phyloP scores from a whole-genome alignment of 192 early-diverging fungal genomes.

The Linnemannia elongata region DNA sequence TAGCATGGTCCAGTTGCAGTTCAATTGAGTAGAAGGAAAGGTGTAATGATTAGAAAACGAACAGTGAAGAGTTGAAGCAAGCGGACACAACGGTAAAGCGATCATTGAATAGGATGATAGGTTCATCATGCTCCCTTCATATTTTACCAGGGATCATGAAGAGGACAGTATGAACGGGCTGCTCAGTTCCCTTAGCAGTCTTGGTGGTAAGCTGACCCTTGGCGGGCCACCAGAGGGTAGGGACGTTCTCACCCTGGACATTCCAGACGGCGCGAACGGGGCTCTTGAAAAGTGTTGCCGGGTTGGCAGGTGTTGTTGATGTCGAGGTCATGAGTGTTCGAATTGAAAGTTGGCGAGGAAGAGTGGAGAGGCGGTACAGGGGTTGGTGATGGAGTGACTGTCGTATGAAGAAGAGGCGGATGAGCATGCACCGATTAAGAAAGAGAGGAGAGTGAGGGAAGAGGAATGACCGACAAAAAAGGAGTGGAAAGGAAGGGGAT shows the following conservation, averaged over 20 bases:
- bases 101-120: not conserved
- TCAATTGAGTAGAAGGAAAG: not conserved
- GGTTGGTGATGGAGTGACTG: not conserved
- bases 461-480: not conserved
- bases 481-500: not conserved
- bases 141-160: slow-evolving; percentile 54
- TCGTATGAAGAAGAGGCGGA: not conserved
- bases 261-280: slow-evolving; percentile 53
- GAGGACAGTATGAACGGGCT: slow-evolving; percentile 33
- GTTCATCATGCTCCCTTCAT: not conserved
- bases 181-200: not conserved
- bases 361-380: not conserved
- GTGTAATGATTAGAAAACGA: not conserved
- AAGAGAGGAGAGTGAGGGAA: not conserved
- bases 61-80: not conserved
- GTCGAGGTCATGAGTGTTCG: slow-evolving; percentile 19
- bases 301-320: slow-evolving; percentile 14
- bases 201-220: slow-evolving; percentile 8
- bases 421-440: slow-evolving; percentile 6
- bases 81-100: not conserved
- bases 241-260: slow-evolving; percentile 46
- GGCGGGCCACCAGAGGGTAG: slow-evolving; percentile 53
- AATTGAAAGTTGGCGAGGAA: not conserved
- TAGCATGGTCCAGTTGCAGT: slow-evolving; percentile 4
- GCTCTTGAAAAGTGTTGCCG: slow-evolving; percentile 46